Base-by-base conservation (phyloP, 768 basidiomycete genomes). In the Leccinum olivaceopallidum region DNA sequence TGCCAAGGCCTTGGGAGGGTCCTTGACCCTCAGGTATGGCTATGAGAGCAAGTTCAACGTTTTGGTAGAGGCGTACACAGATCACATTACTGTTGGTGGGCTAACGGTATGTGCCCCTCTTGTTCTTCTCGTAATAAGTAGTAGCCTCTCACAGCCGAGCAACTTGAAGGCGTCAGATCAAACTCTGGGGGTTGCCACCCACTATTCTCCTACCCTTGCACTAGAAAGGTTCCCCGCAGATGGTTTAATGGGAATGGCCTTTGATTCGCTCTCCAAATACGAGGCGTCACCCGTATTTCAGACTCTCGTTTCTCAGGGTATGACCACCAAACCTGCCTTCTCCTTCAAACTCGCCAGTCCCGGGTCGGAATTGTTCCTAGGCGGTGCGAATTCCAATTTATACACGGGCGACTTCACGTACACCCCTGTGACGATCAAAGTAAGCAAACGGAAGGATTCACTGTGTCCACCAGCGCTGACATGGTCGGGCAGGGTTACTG, bases 161-260 rank as follows among this genome's bases (percentile, higher is more conserved):
- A 34, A 34, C 32, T 12, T 34, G 22, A 18, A 69, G 69, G 69
- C 59, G 9, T 6, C 8, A 16, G 5, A 5, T 0, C 68, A 69
- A 48, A 58, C 58, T 0, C n/a, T 70, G 4, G 66, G 69, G 10
- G 62, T 53, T 20, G 62, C 64, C 3, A 47, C 44, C 1, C 0
- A 22, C 3, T 67, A 65, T 36, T 59, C 60, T 7, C 2, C 58
- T 30, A 9, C 8, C 7, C 20, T 70, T 3, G 24, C 22, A 8
- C 2, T 1, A n/a, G 2, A 2, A 8, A 16, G 18, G 1, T 67
- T 67, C 16, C 55, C 59, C 6, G 1, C 69, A 5, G 72, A 72
- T 39, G 72, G 75, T 3, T 36, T 77, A 34, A 61, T 76, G 63
- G 77, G 80, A 26, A 28, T 28, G 28, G 28, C 28, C 28, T 28